phyloP scores from a whole-genome alignment of 1,284 basidiomycete genomes.

The Boletus semigastroideus region DNA sequence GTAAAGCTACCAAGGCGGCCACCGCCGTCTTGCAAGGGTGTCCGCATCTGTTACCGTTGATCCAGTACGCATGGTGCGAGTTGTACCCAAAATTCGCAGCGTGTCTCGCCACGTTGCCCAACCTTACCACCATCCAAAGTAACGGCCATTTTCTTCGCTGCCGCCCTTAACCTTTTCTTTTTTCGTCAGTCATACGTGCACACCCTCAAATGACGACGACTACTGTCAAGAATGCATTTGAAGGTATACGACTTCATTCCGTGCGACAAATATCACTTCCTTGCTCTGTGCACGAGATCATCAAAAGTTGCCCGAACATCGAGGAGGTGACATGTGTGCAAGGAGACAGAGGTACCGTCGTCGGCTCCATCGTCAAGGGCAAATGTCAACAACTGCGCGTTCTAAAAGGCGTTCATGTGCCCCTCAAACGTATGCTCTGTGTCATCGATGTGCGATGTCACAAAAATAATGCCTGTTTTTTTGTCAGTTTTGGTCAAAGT shows the following conservation, averaged over 20 bases:
- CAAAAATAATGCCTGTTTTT: too few relatives aligned
- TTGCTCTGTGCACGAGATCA: slow-evolving; percentile 32
- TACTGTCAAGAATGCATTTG: slow-evolving; percentile 31
- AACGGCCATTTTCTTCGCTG: not conserved
- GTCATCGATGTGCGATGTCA: too few relatives aligned
- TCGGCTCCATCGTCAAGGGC: slow-evolving; percentile 11
- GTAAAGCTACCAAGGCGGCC: not conserved
- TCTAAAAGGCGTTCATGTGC: slow-evolving; percentile 1
- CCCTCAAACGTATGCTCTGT: slow-evolving; percentile 9
- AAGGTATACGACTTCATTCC: slow-evolving; percentile 24
- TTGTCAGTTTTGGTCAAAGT: not conserved
- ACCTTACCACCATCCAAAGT: slow-evolving; percentile 35
- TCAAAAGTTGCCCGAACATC: slow-evolving; percentile 35
- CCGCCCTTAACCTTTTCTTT: not conserved
- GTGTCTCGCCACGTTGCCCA: slow-evolving; percentile 34
- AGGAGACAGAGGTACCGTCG: slow-evolving; percentile 3
- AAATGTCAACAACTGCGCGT: slow-evolving; percentile 6
- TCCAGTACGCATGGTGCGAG: slow-evolving; percentile 7
- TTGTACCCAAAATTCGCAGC: slow-evolving; percentile 25
- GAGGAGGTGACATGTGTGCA: slow-evolving; percentile 23
- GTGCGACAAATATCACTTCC: slow-evolving; percentile 30
- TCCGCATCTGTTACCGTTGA: slow-evolving; percentile 5
- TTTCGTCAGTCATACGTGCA: not conserved
- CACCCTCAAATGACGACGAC: too few relatives aligned
- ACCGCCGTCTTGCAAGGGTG: slow-evolving; percentile 5